phyloP scores from a whole-genome alignment of 495 filamentous ascomycete genomes.

The Neurospora sp. region DNA sequence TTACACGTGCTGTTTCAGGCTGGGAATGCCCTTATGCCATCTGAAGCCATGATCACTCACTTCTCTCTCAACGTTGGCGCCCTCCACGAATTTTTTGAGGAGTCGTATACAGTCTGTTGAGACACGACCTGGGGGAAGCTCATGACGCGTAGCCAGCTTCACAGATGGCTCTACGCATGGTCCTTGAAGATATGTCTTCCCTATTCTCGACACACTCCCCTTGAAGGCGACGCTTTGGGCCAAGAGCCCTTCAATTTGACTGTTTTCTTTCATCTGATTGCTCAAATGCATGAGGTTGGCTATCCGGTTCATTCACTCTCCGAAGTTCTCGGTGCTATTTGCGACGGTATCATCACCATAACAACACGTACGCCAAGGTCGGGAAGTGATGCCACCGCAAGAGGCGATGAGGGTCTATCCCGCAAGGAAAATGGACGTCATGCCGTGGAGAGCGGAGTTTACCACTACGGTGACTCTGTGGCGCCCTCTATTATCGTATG shows the following conservation, averaged over 20 bases:
- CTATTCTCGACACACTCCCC: slow-evolving; percentile 2
- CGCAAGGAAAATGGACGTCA: slow-evolving; percentile 10
- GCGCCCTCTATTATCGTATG: slow-evolving; percentile 20
- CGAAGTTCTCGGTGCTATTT: slow-evolving; percentile 14
- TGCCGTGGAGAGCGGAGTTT: slow-evolving; percentile 23
- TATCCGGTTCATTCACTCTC: slow-evolving; percentile 31
- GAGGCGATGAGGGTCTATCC: slow-evolving; percentile 10
- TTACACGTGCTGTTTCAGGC: slow-evolving; percentile 14
- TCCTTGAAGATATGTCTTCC: slow-evolving; percentile 29
- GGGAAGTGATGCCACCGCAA: neutral
- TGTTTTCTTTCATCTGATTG: slow-evolving; percentile 20
- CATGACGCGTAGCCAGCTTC: slow-evolving; percentile 15
- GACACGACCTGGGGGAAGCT: slow-evolving; percentile 2
- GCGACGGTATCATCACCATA: slow-evolving; percentile 17
- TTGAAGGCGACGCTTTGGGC: neutral
- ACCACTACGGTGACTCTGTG: slow-evolving; percentile 22
- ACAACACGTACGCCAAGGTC: slow-evolving; percentile 17
- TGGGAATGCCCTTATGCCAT: slow-evolving; percentile 18
- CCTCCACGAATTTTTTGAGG: slow-evolving; percentile 3
- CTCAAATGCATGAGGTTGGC: slow-evolving; percentile 17
- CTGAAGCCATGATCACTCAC: slow-evolving; percentile 10
- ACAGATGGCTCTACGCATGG: slow-evolving; percentile 20
- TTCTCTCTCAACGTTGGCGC: slow-evolving; percentile 7
- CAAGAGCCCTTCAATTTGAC: slow-evolving; percentile 24
- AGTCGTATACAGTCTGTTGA: slow-evolving; percentile 4